Percentiles rank a stretch among this genome's conserved stretches.
Conservation (phyloP, 306 rosid species). For the Sesbania bispinosa region DNA sequence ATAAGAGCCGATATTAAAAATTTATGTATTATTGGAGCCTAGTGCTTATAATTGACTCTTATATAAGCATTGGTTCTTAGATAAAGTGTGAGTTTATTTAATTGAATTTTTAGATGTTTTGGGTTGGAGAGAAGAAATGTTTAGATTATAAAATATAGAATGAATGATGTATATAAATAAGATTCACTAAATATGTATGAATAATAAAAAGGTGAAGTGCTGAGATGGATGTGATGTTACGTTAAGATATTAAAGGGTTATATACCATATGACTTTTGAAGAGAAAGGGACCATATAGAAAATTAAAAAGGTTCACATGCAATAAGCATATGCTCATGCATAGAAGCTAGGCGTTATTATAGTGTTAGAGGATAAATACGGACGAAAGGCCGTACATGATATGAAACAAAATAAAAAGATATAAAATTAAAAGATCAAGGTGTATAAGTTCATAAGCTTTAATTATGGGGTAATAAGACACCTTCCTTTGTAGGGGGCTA, state of each 20-base stretch:
- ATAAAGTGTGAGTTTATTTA: too few relatives aligned
- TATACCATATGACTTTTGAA: not conserved
- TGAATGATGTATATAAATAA: too few relatives aligned
- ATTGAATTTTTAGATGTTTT: too few relatives aligned
- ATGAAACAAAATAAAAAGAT: not conserved
- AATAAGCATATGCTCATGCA: not conserved
- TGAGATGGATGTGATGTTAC: not conserved
- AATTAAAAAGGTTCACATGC: not conserved
- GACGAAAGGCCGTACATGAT: slow-evolving; percentile 4
- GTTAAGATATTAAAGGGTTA: not conserved
- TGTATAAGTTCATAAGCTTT: not conserved
- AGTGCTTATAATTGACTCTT: too few relatives aligned
- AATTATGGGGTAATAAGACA: not conserved
- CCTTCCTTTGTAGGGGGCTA: too few relatives aligned
- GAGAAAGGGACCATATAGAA: not conserved
- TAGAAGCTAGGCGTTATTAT: slow-evolving; percentile 6
- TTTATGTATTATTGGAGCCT: too few relatives aligned
- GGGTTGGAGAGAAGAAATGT: too few relatives aligned
- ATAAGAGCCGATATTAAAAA: too few relatives aligned
- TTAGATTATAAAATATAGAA: too few relatives aligned
- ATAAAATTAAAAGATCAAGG: not conserved
- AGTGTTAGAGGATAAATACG: not conserved
- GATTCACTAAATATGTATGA: too few relatives aligned
- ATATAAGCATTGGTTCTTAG: too few relatives aligned
- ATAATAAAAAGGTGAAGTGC: too few relatives aligned